Conservation (phyloP, 1,284 basidiomycete genomes). For the Moesziomyces parantarcticus region DNA sequence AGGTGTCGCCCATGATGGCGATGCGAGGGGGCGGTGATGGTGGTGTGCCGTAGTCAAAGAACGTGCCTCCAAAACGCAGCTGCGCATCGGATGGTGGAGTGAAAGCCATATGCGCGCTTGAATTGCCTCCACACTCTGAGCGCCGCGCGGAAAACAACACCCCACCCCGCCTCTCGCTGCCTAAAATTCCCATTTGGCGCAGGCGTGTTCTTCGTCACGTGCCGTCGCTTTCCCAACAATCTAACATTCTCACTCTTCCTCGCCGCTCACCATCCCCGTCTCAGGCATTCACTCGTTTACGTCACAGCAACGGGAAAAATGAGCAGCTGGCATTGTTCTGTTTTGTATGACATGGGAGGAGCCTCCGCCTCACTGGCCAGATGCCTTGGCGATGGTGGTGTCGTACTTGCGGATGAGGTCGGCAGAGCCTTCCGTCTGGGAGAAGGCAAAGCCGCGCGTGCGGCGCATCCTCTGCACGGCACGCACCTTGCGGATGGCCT, state of each 20-base stretch:
- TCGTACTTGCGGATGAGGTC: conserved; percentile 66
- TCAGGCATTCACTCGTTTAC: too few relatives aligned
- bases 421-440: conserved; percentile 64
- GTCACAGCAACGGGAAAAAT: too few relatives aligned
- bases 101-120: conserved; percentile 1
- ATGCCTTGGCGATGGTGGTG: conserved; percentile 57
- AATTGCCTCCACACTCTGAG: neutral
- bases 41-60: neutral
- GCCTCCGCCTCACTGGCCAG: conserved; percentile 20
- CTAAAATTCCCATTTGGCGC: neutral
- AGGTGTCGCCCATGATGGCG: conserved; percentile 8
- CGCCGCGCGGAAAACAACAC: conserved; percentile 1
- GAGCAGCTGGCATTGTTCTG: neutral
- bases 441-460: conserved; percentile 65
- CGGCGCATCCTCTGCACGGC: conserved; percentile 65
- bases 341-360: neutral
- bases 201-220: conserved; percentile 22
- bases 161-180: neutral
- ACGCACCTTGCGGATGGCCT: conserved; percentile 66
- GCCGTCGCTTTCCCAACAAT: neutral
- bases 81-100: too few relatives aligned
- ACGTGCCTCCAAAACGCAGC: too few relatives aligned
- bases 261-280: conserved; percentile 1
- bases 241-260: too few relatives aligned
- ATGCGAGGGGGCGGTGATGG: neutral